phyloP scores from a whole-genome alignment of 176 grass and related monocot species.

The Guadua angustifolia region DNA sequence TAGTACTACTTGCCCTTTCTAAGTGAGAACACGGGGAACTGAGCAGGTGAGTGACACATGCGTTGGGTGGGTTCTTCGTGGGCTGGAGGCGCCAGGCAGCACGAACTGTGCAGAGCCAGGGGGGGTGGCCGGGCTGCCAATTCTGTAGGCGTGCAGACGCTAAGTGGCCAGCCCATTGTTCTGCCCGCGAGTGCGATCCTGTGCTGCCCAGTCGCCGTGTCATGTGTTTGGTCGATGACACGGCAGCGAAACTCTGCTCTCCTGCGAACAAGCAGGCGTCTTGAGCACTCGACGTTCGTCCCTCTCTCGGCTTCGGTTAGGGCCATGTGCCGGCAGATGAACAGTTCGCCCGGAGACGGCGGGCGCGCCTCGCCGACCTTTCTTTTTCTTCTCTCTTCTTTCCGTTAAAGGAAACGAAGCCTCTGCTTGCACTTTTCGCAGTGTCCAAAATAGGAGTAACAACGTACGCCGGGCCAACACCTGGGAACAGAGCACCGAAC shows the following conservation, averaged over 20 bases:
- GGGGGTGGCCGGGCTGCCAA: background rate
- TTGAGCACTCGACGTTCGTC: background rate
- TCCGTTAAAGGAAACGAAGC: background rate
- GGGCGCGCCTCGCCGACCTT: background rate
- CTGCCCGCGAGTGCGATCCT: background rate
- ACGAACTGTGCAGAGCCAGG: background rate
- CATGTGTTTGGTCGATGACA: background rate
- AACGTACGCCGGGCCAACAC: background rate
- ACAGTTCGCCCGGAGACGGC: background rate
- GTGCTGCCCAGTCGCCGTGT: background rate
- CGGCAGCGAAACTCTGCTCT: background rate
- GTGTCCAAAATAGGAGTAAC: background rate
- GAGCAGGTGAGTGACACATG: background rate
- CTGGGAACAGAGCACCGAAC: background rate
- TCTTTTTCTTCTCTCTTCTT: background rate
- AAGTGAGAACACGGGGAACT: background rate
- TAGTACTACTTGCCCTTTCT: background rate
- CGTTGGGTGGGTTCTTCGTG: background rate
- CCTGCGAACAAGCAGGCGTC: background rate
- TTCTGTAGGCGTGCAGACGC: too few species aligned
- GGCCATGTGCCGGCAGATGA: background rate
- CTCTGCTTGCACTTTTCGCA: background rate
- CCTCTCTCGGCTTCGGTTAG: background rate
- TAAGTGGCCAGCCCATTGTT: background rate
- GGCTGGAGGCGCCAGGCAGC: background rate